Percentiles rank a stretch among this genome's conserved stretches.
These are phyloP conservation scores for Sophora flavescens DNA, from an alignment of 306 rosid species.

Conservation along the genomic window DNA sequence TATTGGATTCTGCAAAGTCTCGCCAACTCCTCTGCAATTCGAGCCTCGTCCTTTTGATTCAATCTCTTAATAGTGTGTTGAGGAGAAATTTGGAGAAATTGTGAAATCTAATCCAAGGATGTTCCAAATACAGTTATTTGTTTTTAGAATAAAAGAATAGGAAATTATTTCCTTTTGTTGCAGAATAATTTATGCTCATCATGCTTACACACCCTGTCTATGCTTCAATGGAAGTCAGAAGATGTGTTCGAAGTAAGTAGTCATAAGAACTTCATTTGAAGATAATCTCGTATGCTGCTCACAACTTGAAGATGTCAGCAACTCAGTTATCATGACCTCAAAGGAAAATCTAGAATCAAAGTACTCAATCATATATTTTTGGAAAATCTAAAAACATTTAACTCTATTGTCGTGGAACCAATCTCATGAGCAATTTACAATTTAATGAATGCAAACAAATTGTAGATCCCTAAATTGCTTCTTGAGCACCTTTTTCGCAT, in stretches of 20 bases:
- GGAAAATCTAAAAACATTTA: too few relatives aligned
- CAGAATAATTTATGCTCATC: not conserved
- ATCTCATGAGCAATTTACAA: too few relatives aligned
- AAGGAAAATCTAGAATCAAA: not conserved
- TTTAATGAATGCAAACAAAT: too few relatives aligned
- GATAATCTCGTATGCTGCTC: constrained; percentile 39
- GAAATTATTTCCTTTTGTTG: constrained; percentile 22
- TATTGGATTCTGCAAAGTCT: too few relatives aligned
- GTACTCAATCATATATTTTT: not conserved
- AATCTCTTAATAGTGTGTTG: too few relatives aligned
- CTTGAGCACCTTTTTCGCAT: too few relatives aligned
- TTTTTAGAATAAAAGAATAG: constrained; percentile 15
- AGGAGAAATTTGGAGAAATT: too few relatives aligned
- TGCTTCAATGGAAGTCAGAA: constrained; percentile 32
- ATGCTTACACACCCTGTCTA: not conserved
- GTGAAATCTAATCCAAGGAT: too few relatives aligned
- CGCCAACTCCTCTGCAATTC: too few relatives aligned
- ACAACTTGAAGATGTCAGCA: constrained; percentile 17
- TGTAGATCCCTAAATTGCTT: too few relatives aligned
- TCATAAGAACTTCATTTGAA: constrained; percentile 26
- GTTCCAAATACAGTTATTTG: not conserved
- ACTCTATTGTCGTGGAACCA: too few relatives aligned
- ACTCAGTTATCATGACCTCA: not conserved
- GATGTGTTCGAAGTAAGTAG: constrained; percentile 35
- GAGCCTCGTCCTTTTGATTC: too few relatives aligned